Evolutionary conservation across 2,329 filamentous ascomycete genomes (phyloP).

Genomic region (Diaporthe aspalathi): DNA sequence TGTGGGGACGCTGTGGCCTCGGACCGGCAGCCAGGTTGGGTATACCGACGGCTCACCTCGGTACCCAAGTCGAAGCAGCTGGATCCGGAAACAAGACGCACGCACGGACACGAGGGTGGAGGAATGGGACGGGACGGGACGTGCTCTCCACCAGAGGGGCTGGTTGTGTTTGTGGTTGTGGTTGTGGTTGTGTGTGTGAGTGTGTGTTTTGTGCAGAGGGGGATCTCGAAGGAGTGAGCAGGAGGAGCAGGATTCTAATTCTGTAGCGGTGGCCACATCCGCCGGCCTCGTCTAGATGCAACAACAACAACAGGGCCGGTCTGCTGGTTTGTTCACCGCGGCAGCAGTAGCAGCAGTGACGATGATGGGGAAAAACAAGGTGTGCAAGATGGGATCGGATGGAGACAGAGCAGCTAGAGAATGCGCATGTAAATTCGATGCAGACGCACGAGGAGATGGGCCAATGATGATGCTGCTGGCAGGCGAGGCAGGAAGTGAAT

Average conservation of each 20-base stretch:
- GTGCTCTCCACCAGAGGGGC: neutral
- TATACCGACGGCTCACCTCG: constrained; percentile 19
- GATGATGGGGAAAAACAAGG: neutral
- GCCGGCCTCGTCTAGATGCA: constrained; percentile 22
- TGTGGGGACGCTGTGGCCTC: constrained; percentile 20
- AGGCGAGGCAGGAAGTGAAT: neutral
- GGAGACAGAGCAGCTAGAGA: constrained; percentile 21
- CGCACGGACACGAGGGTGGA: neutral
- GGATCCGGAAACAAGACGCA: constrained; percentile 6
- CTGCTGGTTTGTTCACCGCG: neutral
- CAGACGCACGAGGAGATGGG: constrained; percentile 11
- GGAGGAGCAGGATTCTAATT: constrained; percentile 35
- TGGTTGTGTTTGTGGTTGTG: too few species aligned
- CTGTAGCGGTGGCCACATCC: constrained; percentile 30
- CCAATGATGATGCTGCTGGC: neutral
- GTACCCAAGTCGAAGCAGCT: constrained; percentile 8
- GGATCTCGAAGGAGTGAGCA: constrained; percentile 36
- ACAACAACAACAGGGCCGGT: neutral
- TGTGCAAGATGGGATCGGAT: neutral
- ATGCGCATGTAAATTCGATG: constrained; percentile 18
- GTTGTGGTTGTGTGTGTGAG: too few species aligned
- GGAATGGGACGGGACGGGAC: constrained; percentile 14
- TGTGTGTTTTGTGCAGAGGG: neutral
- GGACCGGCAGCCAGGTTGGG: constrained; percentile 3
- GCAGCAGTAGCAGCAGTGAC: neutral